These are phyloP conservation scores for Penicillium sp. DNA, from an alignment of 2,329 filamentous ascomycete species.

Conservation along the genomic window DNA sequence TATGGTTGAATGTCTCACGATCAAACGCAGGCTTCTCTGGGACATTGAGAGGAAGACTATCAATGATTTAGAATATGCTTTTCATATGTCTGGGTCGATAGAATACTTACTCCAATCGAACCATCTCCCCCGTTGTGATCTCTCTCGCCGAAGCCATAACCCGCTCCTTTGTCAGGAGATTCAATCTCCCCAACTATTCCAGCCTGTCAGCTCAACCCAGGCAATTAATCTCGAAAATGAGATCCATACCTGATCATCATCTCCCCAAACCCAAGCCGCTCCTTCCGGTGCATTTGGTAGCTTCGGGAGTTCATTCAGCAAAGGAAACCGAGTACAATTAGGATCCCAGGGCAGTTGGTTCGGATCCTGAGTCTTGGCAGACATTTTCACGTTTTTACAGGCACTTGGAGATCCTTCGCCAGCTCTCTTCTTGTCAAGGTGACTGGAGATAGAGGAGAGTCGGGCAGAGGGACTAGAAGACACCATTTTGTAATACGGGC, in stretches of 20 bases:
- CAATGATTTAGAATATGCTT: not conserved
- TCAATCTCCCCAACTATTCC: slow-evolving; percentile 45
- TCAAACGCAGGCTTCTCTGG: slow-evolving; percentile 55
- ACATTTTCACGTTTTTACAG: slow-evolving; percentile 5
- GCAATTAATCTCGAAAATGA: not conserved
- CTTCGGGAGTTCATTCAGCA: slow-evolving; percentile 52
- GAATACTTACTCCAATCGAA: slow-evolving; percentile 51
- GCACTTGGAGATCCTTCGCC: not conserved
- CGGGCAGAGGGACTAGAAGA: slow-evolving; percentile 1
- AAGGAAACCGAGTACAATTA: slow-evolving; percentile 53
- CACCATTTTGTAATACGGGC: slow-evolving; percentile 2
- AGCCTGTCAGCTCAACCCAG: not conserved
- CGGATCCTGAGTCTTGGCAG: slow-evolving; percentile 21
- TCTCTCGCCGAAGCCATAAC: slow-evolving; percentile 56
- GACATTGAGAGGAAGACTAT: slow-evolving; percentile 53
- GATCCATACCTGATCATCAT: slow-evolving; percentile 51
- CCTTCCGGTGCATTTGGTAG: slow-evolving; percentile 55
- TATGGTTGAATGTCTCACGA: slow-evolving; percentile 55
- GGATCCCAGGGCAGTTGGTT: slow-evolving; percentile 54
- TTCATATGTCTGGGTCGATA: not conserved
- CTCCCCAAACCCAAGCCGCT: slow-evolving; percentile 63
- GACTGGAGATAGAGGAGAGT: slow-evolving; percentile 9
- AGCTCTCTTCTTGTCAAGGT: slow-evolving; percentile 1
- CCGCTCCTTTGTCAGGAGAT: slow-evolving; percentile 56
- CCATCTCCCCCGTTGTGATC: slow-evolving; percentile 57